Base-by-base conservation (phyloP, 2,329 filamentous ascomycete species). In the Botrytis squamosa region DNA sequence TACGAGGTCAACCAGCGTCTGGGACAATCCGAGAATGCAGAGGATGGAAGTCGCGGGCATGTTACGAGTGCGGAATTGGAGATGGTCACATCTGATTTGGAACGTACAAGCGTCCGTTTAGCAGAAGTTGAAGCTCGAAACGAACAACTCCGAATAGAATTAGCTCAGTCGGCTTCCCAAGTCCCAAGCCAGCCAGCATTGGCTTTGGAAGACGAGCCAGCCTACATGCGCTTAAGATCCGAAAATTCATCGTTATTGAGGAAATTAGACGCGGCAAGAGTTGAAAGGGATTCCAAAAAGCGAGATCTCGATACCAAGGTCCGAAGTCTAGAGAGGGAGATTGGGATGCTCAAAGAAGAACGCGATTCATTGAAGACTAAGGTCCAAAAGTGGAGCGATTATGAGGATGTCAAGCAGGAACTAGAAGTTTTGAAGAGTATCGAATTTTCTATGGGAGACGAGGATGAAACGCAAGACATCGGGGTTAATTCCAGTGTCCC, bases 371-470 rank as follows among this genome's bases (percentile, higher is more conserved):
- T 98, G 73, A 93, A 92, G 80, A 85, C 87, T 55, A 97, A 96
- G 83, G 88, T 98, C 5, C 90, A 94, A 76, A 97, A 93, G 81
- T 97, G 93, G 90, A 90, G 90, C 77, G 96, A 99, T 82, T 99
- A 99, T 81, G 95, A 98, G 49, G 95, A 98, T 74, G 90, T 99
- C 66, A 98, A 96, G 83, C 93, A 97, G 77, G 97, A 99, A 83
- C 87, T 99, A 4, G 95, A 98, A 80, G 95, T 98, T 75, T 88
- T 99, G 75, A 97, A 97, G 88, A 97, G 95, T 77, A 98, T 99
- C 78, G 96, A 99, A 81, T 97, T 99, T 79, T 93, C 95, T 2
- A 95, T 93, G 0, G 95, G 93, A 12, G 93, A 95, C 75, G 94
- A 97, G 75, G 93, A 95, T 65, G 90, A 92, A 14, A 80, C 83